Evolutionary conservation across 2,329 filamentous ascomycete genomes (phyloP).

Genomic region (Escovopsis sp.): DNA sequence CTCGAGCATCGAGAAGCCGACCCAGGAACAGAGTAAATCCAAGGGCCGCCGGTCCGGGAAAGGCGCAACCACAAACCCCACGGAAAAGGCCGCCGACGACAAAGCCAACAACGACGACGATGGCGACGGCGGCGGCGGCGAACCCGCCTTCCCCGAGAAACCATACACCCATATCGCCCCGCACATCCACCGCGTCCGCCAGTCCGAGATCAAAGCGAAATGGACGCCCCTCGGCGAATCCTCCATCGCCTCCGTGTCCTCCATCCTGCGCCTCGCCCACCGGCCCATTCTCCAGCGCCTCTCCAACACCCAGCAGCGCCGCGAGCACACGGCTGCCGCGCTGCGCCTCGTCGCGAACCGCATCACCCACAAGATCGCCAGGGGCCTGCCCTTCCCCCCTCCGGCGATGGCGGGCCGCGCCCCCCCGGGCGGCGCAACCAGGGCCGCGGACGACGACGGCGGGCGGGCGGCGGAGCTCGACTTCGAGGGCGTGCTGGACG

Average conservation of each 20-base stretch:
- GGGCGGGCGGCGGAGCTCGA: constrained; percentile 46
- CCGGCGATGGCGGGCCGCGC: constrained; percentile 18
- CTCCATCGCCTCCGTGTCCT: constrained; percentile 39
- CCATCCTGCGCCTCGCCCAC: constrained; percentile 43
- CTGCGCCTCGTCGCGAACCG: constrained; percentile 40
- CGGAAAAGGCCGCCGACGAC: neutral
- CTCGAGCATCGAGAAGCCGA: no score
- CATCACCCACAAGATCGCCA: constrained; percentile 41
- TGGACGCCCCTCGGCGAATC: constrained; percentile 44
- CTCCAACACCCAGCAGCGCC: constrained; percentile 30
- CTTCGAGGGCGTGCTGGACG: constrained; percentile 49
- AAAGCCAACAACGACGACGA: neutral
- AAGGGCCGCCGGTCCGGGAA: no score
- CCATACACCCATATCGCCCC: constrained; percentile 37
- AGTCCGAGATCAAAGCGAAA: constrained; percentile 50
- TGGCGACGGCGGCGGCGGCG: constrained; percentile 6
- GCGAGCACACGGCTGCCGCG: constrained; percentile 38
- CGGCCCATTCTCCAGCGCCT: constrained; percentile 47
- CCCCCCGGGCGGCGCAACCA: constrained; percentile 2
- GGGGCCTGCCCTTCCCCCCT: constrained; percentile 53
- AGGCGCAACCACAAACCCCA: no score
- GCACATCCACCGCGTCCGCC: constrained; percentile 39
- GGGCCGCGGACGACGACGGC: constrained; percentile 14
- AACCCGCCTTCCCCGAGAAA: constrained; percentile 16
- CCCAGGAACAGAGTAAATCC: no score